phyloP scores from a whole-genome alignment of 169 alveolate species.

The Miamiensis avidus region DNA sequence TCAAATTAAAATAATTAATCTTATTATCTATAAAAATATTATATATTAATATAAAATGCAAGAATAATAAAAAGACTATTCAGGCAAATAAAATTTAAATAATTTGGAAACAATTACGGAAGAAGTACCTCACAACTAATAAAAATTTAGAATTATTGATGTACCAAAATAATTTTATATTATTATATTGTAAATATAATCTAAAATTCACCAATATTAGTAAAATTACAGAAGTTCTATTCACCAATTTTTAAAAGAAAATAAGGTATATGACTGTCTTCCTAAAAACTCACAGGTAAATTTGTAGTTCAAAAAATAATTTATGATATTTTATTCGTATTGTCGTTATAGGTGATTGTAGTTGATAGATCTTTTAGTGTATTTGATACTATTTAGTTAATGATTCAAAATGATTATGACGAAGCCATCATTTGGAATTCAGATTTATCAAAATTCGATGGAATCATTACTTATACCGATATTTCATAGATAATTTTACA shows the following conservation, averaged over 20 bases:
- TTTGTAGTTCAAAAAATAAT: background rate
- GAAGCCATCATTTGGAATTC: slow-evolving; percentile 30
- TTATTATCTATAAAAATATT: too few species aligned
- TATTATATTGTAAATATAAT: too few species aligned
- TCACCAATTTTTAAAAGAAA: slow-evolving; percentile 21
- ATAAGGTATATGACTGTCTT: slow-evolving; percentile 23
- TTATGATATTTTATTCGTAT: background rate
- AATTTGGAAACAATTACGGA: too few species aligned
- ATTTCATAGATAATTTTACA: slow-evolving; percentile 13
- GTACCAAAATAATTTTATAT: background rate
- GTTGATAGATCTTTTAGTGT: slow-evolving; percentile 5
- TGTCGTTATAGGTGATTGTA: slow-evolving; percentile 4
- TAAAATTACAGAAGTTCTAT: slow-evolving; percentile 17
- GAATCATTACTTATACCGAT: slow-evolving; percentile 32
- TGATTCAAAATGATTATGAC: slow-evolving; percentile 23
- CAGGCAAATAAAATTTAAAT: background rate
- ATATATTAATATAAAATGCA: too few species aligned
- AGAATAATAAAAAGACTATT: background rate
- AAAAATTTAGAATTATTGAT: too few species aligned
- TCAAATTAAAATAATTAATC: too few species aligned
- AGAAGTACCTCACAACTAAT: too few species aligned
- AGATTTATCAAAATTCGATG: slow-evolving; percentile 19
- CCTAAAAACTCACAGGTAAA: slow-evolving; percentile 28
- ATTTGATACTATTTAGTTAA: slow-evolving; percentile 14
- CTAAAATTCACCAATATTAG: background rate